Evolutionary conservation across 2,329 filamentous ascomycete genomes (phyloP), one percentile per base, ranked within the genome.

Genomic region (Byssothecium circinans): DNA sequence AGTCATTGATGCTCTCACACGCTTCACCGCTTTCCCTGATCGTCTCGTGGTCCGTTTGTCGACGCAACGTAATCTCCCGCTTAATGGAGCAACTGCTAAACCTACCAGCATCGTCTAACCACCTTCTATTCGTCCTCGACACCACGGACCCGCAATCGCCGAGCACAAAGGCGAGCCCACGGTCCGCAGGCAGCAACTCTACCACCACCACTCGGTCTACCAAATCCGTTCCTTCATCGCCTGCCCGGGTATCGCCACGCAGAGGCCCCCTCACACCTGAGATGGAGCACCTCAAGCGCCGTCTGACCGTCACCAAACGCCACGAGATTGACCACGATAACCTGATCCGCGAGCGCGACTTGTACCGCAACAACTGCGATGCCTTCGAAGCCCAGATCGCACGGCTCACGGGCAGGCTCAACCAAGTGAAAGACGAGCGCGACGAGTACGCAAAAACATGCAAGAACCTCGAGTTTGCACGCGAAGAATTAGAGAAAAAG

Each of bases 321-420:
- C 62, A 62, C 7, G 64, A 72, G n/a, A 62, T 61, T 6, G 64
- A 62, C 15, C 61, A 62, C 25, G 61, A 65, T 19, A 68, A 72
- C 27, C 49, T 68, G 7, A 58, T 69, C 11, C 67, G 62, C 17
- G 70, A 75, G 50, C 67, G 71, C 23, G 72, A 73, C 36, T 56
- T 64, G 20, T 66, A 71, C 40, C 12, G 17, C 10, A 36, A 36
- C 34, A 65, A 70, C 18, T 64, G 68, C 42, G 57, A 62, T 10
- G 64, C 67, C 14, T 62, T 69, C 10, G 59, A 68, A n/a, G 67
- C 66, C 23, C 65, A 69, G 34, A 67, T 75, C 23, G 58, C 61
- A 23, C 70, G 68, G 17, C 60, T 75, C 25, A 72, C 73, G 61
- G 59, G 66, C 4, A 74, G 72, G 23, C 52, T 75, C 17, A 67